phyloP scores from a whole-genome alignment of 1,284 basidiomycete genomes.

The Cerrena zonata region DNA sequence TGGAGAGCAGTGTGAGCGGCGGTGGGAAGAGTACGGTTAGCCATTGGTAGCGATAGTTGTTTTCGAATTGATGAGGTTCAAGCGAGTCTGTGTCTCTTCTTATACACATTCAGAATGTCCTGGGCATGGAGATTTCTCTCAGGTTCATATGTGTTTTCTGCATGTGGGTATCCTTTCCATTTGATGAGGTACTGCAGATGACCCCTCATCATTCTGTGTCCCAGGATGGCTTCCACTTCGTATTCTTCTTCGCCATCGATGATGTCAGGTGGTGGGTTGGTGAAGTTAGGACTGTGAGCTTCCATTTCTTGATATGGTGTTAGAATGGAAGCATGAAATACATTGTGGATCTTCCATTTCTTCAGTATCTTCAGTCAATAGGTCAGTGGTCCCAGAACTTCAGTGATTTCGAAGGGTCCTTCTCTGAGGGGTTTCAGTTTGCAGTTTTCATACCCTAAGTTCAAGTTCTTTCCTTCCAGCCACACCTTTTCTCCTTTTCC shows the following conservation, averaged over 20 bases:
- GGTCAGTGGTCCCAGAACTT: not conserved
- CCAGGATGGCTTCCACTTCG: slow-evolving; percentile 10
- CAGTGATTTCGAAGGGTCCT: not conserved
- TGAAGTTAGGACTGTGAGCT: slow-evolving; percentile 8
- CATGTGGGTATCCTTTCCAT: slow-evolving; percentile 5
- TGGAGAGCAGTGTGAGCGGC: too few species aligned
- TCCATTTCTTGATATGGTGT: slow-evolving; percentile 10
- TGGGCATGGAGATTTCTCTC: not conserved
- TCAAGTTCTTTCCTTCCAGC: not conserved
- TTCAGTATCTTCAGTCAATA: not conserved
- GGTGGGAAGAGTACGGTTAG: too few species aligned
- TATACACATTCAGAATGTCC: not conserved
- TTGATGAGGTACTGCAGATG: slow-evolving; percentile 6
- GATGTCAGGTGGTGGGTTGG: slow-evolving; percentile 7
- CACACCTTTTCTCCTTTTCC: too few species aligned
- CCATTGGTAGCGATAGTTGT: too few species aligned
- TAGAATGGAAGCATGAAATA: slow-evolving; percentile 11
- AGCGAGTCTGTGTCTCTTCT: not conserved
- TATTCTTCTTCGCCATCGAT: slow-evolving; percentile 13
- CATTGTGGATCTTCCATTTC: slow-evolving; percentile 6
- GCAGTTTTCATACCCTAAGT: not conserved
- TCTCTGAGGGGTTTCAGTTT: not conserved
- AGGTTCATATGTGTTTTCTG: slow-evolving; percentile 6
- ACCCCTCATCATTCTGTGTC: not conserved
- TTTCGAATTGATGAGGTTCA: too few species aligned